These are phyloP conservation scores for Blechomonas ayalai DNA, from an alignment of 208 protist genomes.

Conservation along the genomic window DNA sequence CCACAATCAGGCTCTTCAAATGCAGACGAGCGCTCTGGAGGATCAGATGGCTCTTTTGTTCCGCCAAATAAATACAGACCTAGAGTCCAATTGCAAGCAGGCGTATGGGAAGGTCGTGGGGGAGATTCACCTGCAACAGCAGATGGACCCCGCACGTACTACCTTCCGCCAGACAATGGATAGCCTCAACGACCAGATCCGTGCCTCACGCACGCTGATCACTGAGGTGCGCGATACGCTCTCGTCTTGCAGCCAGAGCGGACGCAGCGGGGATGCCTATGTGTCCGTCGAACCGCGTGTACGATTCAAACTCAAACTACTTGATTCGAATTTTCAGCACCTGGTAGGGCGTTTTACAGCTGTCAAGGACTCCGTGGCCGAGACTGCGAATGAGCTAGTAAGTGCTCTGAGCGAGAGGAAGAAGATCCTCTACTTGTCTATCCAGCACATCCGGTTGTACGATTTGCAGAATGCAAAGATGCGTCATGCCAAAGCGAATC, in stretches of 20 bases:
- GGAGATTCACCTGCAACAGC: constrained; percentile 79
- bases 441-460: constrained; percentile 90
- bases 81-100: constrained; percentile 68
- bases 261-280: constrained; percentile 58
- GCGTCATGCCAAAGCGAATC: constrained; percentile 52
- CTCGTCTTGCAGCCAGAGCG: constrained; percentile 36
- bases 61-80: constrained; percentile 76
- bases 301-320: constrained; percentile 84
- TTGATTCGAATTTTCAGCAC: constrained; percentile 87
- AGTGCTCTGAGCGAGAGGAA: constrained; percentile 84
- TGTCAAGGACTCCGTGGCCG: constrained; percentile 77
- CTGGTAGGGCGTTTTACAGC: constrained; percentile 77
- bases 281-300: constrained; percentile 77
- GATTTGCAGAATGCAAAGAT: constrained; percentile 85
- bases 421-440: constrained; percentile 86
- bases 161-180: constrained; percentile 90
- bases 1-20: constrained; percentile 74
- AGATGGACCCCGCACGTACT: constrained; percentile 59
- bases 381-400: constrained; percentile 83
- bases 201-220: constrained; percentile 63
- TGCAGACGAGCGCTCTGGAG: constrained; percentile 75
- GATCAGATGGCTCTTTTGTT: constrained; percentile 92
- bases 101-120: constrained; percentile 57
- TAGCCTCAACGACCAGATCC: constrained; percentile 76
- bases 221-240: constrained; percentile 67